A percentile compares a stretch with the other conserved stretches of the same genome.
Evolutionary conservation across 2,329 filamentous ascomycete species (phyloP).

Genomic region (Herpotrichia juniperi): DNA sequence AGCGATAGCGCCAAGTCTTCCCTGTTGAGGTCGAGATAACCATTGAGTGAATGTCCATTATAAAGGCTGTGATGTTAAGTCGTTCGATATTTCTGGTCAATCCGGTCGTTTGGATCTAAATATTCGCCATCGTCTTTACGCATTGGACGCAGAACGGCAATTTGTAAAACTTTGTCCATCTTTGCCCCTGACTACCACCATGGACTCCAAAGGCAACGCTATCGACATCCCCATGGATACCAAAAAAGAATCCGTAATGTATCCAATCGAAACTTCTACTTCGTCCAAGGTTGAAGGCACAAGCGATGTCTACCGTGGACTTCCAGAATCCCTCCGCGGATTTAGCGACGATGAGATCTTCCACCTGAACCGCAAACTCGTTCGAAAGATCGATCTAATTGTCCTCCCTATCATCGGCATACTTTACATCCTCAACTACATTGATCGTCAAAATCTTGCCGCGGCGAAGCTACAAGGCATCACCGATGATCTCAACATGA

Average conservation of each 20-base stretch:
- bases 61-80: too few species aligned
- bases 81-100: too few species aligned
- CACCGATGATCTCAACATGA: conserved; percentile 55
- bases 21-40: too few species aligned
- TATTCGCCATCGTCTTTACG: too few species aligned
- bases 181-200: background rate
- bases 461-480: conserved; percentile 68
- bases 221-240: conserved; percentile 9
- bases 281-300: conserved; percentile 11
- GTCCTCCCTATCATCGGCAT: conserved; percentile 23
- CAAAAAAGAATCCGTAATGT: too few species aligned
- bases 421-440: conserved; percentile 38
- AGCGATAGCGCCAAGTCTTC: too few species aligned
- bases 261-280: conserved; percentile 8
- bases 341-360: conserved; percentile 22
- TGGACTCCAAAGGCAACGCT: background rate
- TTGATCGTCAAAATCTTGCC: conserved; percentile 69
- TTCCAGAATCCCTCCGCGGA: conserved; percentile 20
- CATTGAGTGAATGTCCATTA: too few species aligned
- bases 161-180: background rate
- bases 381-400: conserved; percentile 19
- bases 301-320: conserved; percentile 8
- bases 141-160: background rate
- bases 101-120: too few species aligned
- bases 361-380: conserved; percentile 21